Evolutionary conservation across 345 rosid species (phyloP).

Genomic region (Populus pruinosa): DNA sequence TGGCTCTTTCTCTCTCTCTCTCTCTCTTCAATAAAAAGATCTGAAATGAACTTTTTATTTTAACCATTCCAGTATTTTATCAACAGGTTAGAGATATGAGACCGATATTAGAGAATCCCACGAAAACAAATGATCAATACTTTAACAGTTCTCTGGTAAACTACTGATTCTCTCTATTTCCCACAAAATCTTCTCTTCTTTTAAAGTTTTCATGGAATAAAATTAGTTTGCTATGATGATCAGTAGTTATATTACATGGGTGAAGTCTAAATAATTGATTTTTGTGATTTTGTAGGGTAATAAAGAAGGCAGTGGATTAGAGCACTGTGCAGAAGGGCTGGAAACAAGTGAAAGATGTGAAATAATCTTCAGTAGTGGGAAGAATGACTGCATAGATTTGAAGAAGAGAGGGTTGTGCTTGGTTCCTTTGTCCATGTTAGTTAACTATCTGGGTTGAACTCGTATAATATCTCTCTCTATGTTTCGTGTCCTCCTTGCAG

Average conservation of each 20-base stretch:
- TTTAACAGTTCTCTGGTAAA: constrained; percentile 41
- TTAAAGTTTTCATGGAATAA: not conserved
- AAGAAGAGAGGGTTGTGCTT: constrained; percentile 73
- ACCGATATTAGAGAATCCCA: constrained; percentile 32
- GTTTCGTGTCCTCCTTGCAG: not conserved
- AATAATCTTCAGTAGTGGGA: constrained; percentile 25
- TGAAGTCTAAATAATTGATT: not conserved
- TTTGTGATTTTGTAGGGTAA: constrained; percentile 28
- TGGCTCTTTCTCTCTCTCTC: not conserved
- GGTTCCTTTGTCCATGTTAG: constrained; percentile 72
- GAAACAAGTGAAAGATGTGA: constrained; percentile 27
- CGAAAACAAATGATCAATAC: constrained; percentile 38
- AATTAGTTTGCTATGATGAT: not conserved
- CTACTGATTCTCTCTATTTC: constrained; percentile 3
- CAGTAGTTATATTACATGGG: not conserved
- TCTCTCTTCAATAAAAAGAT: not conserved
- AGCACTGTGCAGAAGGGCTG: constrained; percentile 19
- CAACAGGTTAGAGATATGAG: constrained; percentile 52
- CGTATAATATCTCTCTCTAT: not conserved
- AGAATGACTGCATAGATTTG: constrained; percentile 37
- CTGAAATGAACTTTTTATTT: not conserved
- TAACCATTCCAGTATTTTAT: not conserved
- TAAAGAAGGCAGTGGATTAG: constrained; percentile 14
- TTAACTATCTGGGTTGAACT: constrained; percentile 47
- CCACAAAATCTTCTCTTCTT: not conserved